A percentile compares a stretch with the other conserved stretches of the same genome.
Conservation (phyloP, 495 filamentous ascomycete genomes). For the Monascus purpureus region DNA sequence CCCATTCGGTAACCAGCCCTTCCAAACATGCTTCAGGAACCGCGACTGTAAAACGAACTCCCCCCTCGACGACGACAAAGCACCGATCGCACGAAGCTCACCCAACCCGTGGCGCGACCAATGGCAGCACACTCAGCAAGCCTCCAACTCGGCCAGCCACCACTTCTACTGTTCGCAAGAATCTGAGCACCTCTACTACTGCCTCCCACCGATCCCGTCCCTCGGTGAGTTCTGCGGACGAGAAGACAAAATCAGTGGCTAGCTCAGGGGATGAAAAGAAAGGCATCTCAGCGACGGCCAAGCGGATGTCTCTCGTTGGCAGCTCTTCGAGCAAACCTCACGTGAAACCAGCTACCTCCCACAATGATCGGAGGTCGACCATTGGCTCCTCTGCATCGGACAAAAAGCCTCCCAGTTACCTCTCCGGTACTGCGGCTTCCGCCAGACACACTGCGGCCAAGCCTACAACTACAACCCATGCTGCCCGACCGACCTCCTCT, state of each 20-base stretch:
- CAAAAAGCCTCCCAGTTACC: slow-evolving; percentile 16
- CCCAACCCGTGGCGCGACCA: slow-evolving; percentile 14
- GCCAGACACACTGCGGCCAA: slow-evolving; percentile 11
- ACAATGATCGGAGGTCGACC: slow-evolving; percentile 27
- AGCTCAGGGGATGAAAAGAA: slow-evolving; percentile 35
- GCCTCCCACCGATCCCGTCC: slow-evolving; percentile 30
- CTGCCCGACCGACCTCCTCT: slow-evolving; percentile 13
- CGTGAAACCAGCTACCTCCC: slow-evolving; percentile 21
- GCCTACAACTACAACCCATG: slow-evolving; percentile 12
- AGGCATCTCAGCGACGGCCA: slow-evolving; percentile 29
- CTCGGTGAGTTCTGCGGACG: slow-evolving; percentile 35
- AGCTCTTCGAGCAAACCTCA: slow-evolving; percentile 22
- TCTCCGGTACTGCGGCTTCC: slow-evolving; percentile 17
- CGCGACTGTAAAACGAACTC: slow-evolving; percentile 21
- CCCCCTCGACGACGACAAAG: slow-evolving; percentile 14
- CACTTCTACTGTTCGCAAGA: slow-evolving; percentile 24
- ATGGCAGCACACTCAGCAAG: slow-evolving; percentile 26
- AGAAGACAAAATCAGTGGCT: slow-evolving; percentile 27
- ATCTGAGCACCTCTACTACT: slow-evolving; percentile 24
- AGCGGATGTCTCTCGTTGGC: slow-evolving; percentile 33
- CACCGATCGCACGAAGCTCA: slow-evolving; percentile 7
- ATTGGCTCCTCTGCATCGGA: slow-evolving; percentile 22
- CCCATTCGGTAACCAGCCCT: slow-evolving; percentile 7
- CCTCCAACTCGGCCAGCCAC: slow-evolving; percentile 30
- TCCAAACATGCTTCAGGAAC: slow-evolving; percentile 21